Evolutionary conservation across 768 basidiomycete genomes (phyloP).

Genomic region (Suillus sp.): DNA sequence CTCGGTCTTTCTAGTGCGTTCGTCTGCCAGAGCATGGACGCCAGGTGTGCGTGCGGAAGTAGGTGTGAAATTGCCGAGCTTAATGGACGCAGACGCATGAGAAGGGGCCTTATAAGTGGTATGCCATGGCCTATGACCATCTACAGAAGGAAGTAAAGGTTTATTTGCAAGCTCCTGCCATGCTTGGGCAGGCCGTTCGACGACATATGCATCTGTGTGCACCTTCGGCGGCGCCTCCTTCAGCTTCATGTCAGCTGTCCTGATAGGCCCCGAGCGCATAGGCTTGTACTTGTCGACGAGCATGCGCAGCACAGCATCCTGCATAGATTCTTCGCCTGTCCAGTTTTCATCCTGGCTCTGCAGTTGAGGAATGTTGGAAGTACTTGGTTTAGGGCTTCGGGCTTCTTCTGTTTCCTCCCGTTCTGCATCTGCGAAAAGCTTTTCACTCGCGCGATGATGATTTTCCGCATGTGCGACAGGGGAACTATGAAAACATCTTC

Average conservation of each 20-base stretch:
- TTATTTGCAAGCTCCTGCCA: constrained; percentile 37
- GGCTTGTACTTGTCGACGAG: constrained; percentile 87
- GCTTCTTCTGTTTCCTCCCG: constrained; percentile 49
- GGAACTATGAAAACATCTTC: background rate
- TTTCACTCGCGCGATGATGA: constrained; percentile 48
- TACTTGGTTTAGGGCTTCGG: constrained; percentile 15
- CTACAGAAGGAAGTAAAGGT: constrained; percentile 54
- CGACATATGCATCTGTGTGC: constrained; percentile 16
- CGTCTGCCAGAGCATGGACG: constrained; percentile 32
- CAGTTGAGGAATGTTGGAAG: constrained; percentile 29
- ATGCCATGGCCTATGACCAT: constrained; percentile 69
- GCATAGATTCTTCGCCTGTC: constrained; percentile 73
- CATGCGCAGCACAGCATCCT: constrained; percentile 80
- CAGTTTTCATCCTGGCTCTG: constrained; percentile 64
- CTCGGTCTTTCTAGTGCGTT: constrained; percentile 45
- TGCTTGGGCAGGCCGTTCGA: constrained; percentile 7
- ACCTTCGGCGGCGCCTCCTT: constrained; percentile 50
- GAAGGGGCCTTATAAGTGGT: constrained; percentile 65
- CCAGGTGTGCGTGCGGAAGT: constrained; percentile 19
- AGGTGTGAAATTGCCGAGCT: constrained; percentile 48
- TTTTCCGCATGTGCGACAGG: constrained; percentile 10
- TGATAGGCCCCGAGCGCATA: constrained; percentile 58
- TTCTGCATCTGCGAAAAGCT: constrained; percentile 68
- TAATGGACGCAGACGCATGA: constrained; percentile 54
- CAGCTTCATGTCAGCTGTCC: constrained; percentile 67